Evolutionary conservation across 1,284 basidiomycete genomes (phyloP).

Genomic region (Fomes fomentarius): DNA sequence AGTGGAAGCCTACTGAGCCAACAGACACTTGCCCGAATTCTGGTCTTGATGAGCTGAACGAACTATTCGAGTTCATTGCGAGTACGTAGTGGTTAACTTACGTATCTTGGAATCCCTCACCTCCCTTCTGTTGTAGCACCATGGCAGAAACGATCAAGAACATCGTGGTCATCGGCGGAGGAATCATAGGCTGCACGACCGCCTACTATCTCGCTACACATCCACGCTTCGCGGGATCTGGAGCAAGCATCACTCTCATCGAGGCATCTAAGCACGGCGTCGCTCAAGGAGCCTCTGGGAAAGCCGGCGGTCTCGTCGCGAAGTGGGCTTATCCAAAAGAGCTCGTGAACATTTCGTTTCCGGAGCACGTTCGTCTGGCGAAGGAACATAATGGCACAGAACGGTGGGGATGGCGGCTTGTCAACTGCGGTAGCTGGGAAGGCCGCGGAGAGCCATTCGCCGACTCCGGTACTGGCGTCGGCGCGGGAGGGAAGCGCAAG

Average conservation of each 20-base stretch:
- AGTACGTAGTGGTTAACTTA: too few species aligned
- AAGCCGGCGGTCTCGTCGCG: conserved; percentile 92
- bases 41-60: too few species aligned
- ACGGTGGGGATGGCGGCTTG: conserved; percentile 84
- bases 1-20: too few species aligned
- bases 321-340: conserved; percentile 80
- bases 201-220: conserved; percentile 81
- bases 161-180: conserved; percentile 58
- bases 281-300: conserved; percentile 83
- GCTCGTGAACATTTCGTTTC: conserved; percentile 78
- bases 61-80: too few species aligned
- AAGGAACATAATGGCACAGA: conserved; percentile 71
- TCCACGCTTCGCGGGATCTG: conserved; percentile 47
- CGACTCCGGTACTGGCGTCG: conserved; percentile 31
- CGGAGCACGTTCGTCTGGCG: conserved; percentile 81
- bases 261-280: conserved; percentile 75
- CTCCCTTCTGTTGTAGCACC: background rate
- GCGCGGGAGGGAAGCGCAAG: conserved; percentile 40
- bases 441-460: conserved; percentile 47
- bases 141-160: conserved; percentile 18
- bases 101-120: too few species aligned
- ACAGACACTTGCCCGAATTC: too few species aligned
- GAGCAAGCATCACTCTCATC: conserved; percentile 63
- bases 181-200: conserved; percentile 85
- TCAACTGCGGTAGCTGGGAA: conserved; percentile 70